Evolutionary conservation across 2,329 filamentous ascomycete genomes (phyloP).

Genomic region (Hypoxylon sp.): DNA sequence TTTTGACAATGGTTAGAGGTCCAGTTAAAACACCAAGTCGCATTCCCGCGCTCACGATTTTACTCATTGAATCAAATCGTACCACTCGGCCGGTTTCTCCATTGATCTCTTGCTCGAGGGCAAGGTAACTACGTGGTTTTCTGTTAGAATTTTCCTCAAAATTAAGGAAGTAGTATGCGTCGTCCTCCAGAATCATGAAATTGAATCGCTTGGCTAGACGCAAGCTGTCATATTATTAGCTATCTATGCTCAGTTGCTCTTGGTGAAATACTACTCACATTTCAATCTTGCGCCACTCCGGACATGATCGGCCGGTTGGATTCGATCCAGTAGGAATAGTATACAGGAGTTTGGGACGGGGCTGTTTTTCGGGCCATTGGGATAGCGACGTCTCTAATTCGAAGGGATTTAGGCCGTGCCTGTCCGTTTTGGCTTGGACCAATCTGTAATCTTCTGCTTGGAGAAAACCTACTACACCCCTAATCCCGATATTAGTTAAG

Average conservation of each 20-base stretch:
- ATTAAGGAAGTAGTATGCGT: conserved; percentile 26
- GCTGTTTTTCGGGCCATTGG: conserved; percentile 11
- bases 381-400: conserved; percentile 15
- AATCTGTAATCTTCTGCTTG: conserved; percentile 16
- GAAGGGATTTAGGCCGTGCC: conserved; percentile 13
- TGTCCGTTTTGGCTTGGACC: conserved; percentile 18
- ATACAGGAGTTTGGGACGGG: conserved; percentile 23
- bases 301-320: conserved; percentile 24
- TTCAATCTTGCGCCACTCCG: conserved; percentile 23
- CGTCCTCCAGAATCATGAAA: conserved; percentile 26
- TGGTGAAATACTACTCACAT: conserved; percentile 10
- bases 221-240: conserved; percentile 1
- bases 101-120: conserved; percentile 18
- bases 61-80: conserved; percentile 26
- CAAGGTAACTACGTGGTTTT: conserved; percentile 14
- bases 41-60: conserved; percentile 24
- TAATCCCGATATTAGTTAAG: conserved; percentile 10
- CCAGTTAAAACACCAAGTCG: conserved; percentile 20
- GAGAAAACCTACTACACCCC: conserved; percentile 24
- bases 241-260: not conserved
- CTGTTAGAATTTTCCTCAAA: conserved; percentile 6
- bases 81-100: conserved; percentile 19
- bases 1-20: conserved; percentile 13
- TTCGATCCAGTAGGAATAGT: conserved; percentile 29
- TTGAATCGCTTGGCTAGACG: conserved; percentile 26